Base-by-base conservation (phyloP, 1,139 yeast genomes). In the Blastobotrys buckinghamii region DNA sequence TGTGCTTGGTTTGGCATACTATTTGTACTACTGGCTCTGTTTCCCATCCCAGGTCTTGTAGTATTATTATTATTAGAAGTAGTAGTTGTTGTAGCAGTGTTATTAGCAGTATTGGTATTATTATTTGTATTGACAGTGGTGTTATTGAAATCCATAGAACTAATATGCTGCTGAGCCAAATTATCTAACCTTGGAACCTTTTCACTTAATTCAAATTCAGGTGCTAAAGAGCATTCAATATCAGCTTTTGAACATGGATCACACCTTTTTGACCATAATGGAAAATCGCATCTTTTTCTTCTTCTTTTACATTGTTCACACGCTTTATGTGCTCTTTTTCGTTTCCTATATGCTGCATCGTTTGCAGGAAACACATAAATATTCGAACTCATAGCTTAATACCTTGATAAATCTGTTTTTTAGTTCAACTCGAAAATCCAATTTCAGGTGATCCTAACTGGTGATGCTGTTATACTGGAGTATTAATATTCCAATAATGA, bases 311-410 rank as follows among this genome's bases (percentile, higher is more conserved):
- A 77, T 54, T 68, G 74, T 48, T 62, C 70, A 57, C 82, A 77
- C 51, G 81, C 78, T 56, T 73, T 72, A 59, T 75, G 77, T 1
- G 79, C 75, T 22, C 82, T 64, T 57, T 77, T 77, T 39, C 82
- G 67, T 36, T 75, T 72, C 50, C 77, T 73, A 59, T 77, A 78
- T 58, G 70, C 77, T 35, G 72, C 70, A 60, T 78, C 72, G 59
- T 78, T 77, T n/a, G 82, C 82, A 2, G 82, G 82, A 54, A 78
- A 78, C 44, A 77, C 82, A 61, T 71, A 73, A 12, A 76, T 77
- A 13, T 24, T 27, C 13, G 33, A 26, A 17, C 20, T 35, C 33
- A 27, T 39, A n/a, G n/a, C n/a, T n/a, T n/a, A n/a, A n/a, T n/a
- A n/a, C n/a, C n/a, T n/a, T n/a, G n/a, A n/a, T n/a, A n/a, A n/a